These are phyloP conservation scores for Cylindrodendrum hubeiense DNA, from an alignment of 2,329 filamentous ascomycete species.

Conservation along the genomic window DNA sequence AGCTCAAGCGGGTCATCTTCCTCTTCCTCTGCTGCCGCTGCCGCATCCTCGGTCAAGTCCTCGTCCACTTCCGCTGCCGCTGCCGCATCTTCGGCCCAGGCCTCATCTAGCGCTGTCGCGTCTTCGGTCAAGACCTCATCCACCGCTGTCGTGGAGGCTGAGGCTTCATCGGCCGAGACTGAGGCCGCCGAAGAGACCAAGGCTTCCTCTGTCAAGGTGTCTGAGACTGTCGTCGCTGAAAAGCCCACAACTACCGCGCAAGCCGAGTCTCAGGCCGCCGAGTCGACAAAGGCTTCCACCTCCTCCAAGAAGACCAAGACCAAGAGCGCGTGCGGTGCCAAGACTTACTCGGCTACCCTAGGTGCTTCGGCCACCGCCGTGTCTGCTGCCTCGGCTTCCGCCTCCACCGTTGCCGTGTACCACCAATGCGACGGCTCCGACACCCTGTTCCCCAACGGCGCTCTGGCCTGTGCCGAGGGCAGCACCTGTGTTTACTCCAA, in stretches of 20 bases:
- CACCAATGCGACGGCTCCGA: constrained; percentile 40
- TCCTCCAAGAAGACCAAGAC: constrained; percentile 28
- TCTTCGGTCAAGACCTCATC: not conserved
- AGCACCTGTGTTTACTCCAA: constrained; percentile 41
- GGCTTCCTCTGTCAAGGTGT: not conserved
- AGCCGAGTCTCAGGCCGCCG: constrained; percentile 21
- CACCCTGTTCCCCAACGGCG: constrained; percentile 37
- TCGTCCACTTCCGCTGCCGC: constrained; percentile 1
- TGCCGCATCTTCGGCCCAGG: not conserved
- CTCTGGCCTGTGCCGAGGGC: constrained; percentile 36
- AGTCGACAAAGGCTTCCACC: constrained; percentile 8
- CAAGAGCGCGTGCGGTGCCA: constrained; percentile 24
- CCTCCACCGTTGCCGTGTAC: constrained; percentile 27
- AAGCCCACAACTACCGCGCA: not conserved
- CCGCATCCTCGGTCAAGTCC: not conserved
- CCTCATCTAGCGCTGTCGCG: not conserved
- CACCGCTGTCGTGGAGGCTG: not conserved
- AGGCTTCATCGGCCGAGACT: not conserved
- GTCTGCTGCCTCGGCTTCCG: constrained; percentile 14
- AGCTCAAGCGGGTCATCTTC: constrained; percentile 23
- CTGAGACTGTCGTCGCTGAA: not conserved
- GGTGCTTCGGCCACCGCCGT: constrained; percentile 21
- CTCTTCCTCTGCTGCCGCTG: constrained; percentile 1
- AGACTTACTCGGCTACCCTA: constrained; percentile 10
- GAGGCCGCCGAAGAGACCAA: not conserved